Base-by-base conservation (phyloP, 352 stramenopile species). In the Globisporangium paroecandrum region DNA sequence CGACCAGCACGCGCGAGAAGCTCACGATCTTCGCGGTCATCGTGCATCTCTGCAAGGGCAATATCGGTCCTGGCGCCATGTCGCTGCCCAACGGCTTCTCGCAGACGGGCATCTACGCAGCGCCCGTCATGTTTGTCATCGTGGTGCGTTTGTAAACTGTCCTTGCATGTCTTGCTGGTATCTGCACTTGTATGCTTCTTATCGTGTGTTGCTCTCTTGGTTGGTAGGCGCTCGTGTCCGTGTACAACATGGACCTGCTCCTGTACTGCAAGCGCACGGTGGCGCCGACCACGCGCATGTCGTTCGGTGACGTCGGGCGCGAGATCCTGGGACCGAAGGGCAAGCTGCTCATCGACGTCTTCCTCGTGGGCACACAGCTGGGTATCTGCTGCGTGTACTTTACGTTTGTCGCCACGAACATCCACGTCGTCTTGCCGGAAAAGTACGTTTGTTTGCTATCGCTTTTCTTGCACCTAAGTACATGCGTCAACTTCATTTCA, bases 351-450 rank as follows among this genome's bases (percentile, higher is more conserved):
- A 89, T 94, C 64, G 83, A 94, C 70, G 75, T 91, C 12, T 92
- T 94, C 66, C 75, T 94, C 25, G 83, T 94, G 22, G 83, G 81
- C 57, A 92, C 83, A 29, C 85, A 94, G 62, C 68, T 92, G 32
- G 85, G 83, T 65, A 92, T 91, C 71, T 94, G 85, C 73, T 94
- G 85, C 41, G 83, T 94, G 38, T 94, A 91, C 69, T 94, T 94
- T 63, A 90, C 85, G 4, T 91, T 94, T 54, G 78, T 94, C n/a
- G 85, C 83, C 12, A 92, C 83, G 1, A 94, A 94, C 62, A 82
- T 94, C 69, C 82, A 91, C 73, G 84, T 87, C 24, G 79, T 94
- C 1, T 65, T 94, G 5, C 82, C 86, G 0, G 65, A 83, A 60
- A 78, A 76, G 84, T 91, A 69, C 32, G 70, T 5, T 1, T 68